Percentiles rank a stretch among this genome's conserved stretches.
Conservation (phyloP, 495 filamentous ascomycete species). For the Apodospora peruviana region DNA sequence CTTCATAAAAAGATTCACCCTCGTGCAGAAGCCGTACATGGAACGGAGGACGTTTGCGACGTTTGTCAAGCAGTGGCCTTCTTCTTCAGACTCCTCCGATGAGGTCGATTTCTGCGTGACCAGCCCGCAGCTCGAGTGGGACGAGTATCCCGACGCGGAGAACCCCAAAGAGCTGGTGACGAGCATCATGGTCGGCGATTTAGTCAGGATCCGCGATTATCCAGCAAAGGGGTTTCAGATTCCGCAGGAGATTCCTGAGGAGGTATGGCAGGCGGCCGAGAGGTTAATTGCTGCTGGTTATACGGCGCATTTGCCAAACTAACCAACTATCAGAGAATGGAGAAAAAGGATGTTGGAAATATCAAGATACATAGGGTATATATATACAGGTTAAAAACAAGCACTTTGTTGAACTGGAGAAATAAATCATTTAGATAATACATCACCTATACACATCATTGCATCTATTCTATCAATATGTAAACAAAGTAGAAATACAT, state of each 20-base stretch:
- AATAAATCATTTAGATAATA: slow-evolving; percentile 42
- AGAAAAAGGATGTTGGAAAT: background rate
- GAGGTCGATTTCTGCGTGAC: slow-evolving; percentile 23
- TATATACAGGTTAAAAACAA: no score
- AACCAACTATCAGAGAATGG: no score
- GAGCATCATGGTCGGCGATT: slow-evolving; percentile 33
- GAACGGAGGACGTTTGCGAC: slow-evolving; percentile 34
- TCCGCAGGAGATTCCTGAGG: slow-evolving; percentile 26
- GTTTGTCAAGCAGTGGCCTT: slow-evolving; percentile 36
- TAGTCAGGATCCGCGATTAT: slow-evolving; percentile 33
- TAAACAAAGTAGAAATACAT: no score
- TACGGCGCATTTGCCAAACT: slow-evolving; percentile 26
- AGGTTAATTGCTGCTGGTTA: slow-evolving; percentile 29
- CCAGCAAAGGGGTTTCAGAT: slow-evolving; percentile 31
- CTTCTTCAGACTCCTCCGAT: background rate
- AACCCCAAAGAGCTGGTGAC: slow-evolving; percentile 31
- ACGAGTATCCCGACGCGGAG: slow-evolving; percentile 24
- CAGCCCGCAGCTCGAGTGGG: slow-evolving; percentile 25
- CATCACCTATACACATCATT: slow-evolving; percentile 37
- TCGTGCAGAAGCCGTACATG: slow-evolving; percentile 40
- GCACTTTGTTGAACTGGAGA: slow-evolving; percentile 44
- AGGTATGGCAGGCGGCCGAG: slow-evolving; percentile 31
- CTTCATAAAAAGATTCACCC: slow-evolving; percentile 12
- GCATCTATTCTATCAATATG: slow-evolving; percentile 34
- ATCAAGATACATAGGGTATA: background rate